Evolutionary conservation across 2,329 filamentous ascomycete species (phyloP).

Genomic region (Cladosporium sp.): DNA sequence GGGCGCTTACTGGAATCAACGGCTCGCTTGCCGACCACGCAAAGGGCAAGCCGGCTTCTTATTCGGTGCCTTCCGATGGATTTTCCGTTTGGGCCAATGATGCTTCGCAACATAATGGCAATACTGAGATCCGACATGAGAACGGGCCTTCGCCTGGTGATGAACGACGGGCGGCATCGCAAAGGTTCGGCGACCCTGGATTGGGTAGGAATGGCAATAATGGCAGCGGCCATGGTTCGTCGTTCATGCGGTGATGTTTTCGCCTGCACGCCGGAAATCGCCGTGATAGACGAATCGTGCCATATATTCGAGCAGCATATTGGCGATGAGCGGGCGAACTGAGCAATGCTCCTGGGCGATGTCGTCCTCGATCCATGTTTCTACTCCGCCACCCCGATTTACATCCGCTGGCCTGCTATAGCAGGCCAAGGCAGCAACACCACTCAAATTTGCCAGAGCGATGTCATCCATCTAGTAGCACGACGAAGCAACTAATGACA

Average conservation of each 20-base stretch:
- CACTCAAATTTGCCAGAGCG: background rate
- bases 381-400: background rate
- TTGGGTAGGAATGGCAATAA: conserved; percentile 26
- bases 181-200: conserved; percentile 36
- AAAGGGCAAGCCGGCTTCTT: conserved; percentile 62
- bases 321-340: background rate
- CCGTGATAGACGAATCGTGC: background rate
- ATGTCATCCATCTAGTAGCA: background rate
- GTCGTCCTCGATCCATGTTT: background rate
- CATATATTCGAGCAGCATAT: background rate
- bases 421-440: background rate
- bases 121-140: conserved; percentile 11
- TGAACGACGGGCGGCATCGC: conserved; percentile 20
- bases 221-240: conserved; percentile 11
- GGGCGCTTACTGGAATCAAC: conserved; percentile 79
- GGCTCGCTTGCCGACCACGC: conserved; percentile 67
- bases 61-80: conserved; percentile 61
- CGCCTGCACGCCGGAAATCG: background rate
- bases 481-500: background rate
- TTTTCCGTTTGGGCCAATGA: conserved; percentile 60
- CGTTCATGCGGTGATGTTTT: background rate
- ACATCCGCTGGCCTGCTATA: background rate
- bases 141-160: conserved; percentile 3
- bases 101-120: conserved; percentile 16
- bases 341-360: background rate